Percentiles rank a stretch among this genome's conserved stretches.
Evolutionary conservation across 352 stramenopile genomes (phyloP).

Genomic region (Phytopythium oedochilum): DNA sequence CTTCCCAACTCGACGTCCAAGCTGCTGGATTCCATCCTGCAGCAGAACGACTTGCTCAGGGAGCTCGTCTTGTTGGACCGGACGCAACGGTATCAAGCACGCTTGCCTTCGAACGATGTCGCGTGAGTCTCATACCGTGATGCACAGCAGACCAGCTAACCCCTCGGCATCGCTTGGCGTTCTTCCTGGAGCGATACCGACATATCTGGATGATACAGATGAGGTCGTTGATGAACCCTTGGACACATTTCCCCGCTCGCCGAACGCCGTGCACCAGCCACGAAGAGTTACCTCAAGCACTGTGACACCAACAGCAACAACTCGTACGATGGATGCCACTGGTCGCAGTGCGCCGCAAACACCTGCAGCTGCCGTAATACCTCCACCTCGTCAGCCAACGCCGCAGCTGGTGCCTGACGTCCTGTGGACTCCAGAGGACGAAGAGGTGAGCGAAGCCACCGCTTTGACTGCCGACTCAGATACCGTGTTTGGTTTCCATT

Average conservation of each 20-base stretch:
- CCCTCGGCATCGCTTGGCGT: neutral
- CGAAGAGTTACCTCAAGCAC: too few relatives aligned
- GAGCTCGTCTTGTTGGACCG: slow-evolving; percentile 10
- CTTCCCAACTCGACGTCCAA: neutral
- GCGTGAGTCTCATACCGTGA: too few relatives aligned
- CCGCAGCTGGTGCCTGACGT: slow-evolving; percentile 26
- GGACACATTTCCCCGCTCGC: neutral
- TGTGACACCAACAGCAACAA: neutral
- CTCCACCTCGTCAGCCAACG: neutral
- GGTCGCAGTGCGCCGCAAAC: neutral
- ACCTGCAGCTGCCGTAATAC: neutral
- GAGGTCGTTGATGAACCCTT: neutral
- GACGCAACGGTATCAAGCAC: slow-evolving; percentile 3
- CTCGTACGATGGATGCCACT: neutral
- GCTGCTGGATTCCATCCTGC: slow-evolving; percentile 14
- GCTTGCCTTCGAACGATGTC: too few relatives aligned
- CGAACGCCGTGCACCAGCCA: neutral
- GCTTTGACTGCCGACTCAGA: too few relatives aligned
- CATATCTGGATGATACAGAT: neutral
- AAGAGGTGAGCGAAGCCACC: slow-evolving; percentile 39
- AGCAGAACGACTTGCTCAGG: slow-evolving; percentile 27
- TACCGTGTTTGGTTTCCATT: too few relatives aligned
- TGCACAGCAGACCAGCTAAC: too few relatives aligned
- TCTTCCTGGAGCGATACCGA: neutral
- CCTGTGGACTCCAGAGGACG: slow-evolving; percentile 53